Evolutionary conservation across 805 yeast species (phyloP).

Genomic region (Wickerhamiella cacticola): DNA sequence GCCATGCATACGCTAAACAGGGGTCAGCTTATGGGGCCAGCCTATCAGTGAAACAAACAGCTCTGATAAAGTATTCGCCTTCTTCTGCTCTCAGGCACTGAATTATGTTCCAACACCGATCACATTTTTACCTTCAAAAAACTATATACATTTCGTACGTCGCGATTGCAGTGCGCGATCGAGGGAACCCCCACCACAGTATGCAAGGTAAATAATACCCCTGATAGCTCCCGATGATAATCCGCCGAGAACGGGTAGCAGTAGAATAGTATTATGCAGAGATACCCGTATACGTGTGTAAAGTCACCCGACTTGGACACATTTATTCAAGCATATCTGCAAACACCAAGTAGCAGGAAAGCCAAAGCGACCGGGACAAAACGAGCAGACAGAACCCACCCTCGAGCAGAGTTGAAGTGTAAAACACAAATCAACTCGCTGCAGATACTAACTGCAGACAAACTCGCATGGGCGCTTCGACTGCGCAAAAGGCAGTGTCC

Average conservation of each 20-base stretch:
- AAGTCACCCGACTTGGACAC: not conserved
- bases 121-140: too few species aligned
- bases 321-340: not conserved
- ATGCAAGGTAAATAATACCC: too few species aligned
- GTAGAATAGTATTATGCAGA: not conserved
- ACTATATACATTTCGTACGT: too few species aligned
- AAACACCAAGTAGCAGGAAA: not conserved
- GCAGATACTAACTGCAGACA: not conserved
- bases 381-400: not conserved
- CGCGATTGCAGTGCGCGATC: too few species aligned
- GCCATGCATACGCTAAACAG: too few species aligned
- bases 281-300: not conserved
- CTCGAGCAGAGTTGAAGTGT: not conserved
- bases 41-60: too few species aligned
- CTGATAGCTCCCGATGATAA: too few species aligned
- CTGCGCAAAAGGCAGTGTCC: slow-evolving; percentile 2
- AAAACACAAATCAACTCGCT: not conserved
- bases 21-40: too few species aligned
- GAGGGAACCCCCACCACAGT: too few species aligned
- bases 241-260: not conserved
- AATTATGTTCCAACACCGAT: too few species aligned
- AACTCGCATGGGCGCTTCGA: slow-evolving; percentile 2
- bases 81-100: too few species aligned
- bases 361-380: not conserved
- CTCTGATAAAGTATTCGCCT: too few species aligned